phyloP scores from a whole-genome alignment of 306 rosid species.

The Rosa lucieae region DNA sequence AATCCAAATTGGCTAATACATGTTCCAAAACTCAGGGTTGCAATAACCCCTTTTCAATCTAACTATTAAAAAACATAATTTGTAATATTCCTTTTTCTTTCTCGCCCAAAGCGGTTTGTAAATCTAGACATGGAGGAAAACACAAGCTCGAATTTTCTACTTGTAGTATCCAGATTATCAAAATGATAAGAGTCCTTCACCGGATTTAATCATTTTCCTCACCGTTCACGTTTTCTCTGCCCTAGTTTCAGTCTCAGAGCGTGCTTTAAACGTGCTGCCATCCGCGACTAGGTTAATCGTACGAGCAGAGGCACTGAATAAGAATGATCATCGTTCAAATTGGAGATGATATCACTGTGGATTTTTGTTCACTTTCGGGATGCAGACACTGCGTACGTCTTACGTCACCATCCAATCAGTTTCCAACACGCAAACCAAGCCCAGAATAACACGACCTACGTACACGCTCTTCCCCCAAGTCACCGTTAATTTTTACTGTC shows the following conservation, averaged over 20 bases:
- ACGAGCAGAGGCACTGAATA: neutral
- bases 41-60: no score
- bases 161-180: neutral
- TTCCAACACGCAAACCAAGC: slow-evolving; percentile 13
- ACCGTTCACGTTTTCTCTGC: neutral
- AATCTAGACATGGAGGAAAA: no score
- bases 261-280: neutral
- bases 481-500: neutral
- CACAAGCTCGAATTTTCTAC: neutral
- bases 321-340: neutral
- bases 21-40: no score
- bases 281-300: neutral
- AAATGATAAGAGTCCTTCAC: neutral
- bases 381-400: slow-evolving; percentile 30
- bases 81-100: neutral
- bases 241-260: neutral
- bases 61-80: no score
- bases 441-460: neutral
- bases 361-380: slow-evolving; percentile 26
- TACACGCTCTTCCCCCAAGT: neutral
- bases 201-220: neutral
- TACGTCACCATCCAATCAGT: slow-evolving; percentile 39
- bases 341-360: neutral
- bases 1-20: neutral
- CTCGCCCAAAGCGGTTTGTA: no score